A percentile compares a stretch with the other conserved stretches of the same genome.
These are phyloP conservation scores for Mycosphaerelloides madeirae DNA, from an alignment of 2,329 filamentous ascomycete species.

Conservation along the genomic window DNA sequence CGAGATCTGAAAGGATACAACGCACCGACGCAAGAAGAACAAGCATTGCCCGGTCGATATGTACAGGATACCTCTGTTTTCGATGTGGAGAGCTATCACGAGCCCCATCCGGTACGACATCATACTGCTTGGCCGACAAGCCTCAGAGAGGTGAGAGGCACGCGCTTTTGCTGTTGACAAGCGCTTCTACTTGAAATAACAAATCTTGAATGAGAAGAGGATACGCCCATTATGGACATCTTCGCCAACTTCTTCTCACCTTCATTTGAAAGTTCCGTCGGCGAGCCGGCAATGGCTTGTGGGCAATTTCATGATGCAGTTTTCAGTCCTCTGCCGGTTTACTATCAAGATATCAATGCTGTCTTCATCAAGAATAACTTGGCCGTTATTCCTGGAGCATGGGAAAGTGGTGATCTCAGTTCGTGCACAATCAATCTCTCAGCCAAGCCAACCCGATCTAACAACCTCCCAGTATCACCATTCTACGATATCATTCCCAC, in stretches of 20 bases:
- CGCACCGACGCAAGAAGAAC: too few species aligned
- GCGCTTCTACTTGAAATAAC: too few species aligned
- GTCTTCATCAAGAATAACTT: constrained; percentile 18
- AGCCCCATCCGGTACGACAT: too few species aligned
- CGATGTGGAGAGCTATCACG: too few species aligned
- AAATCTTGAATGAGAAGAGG: too few species aligned
- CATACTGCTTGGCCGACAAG: too few species aligned
- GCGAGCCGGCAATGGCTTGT: constrained; percentile 11
- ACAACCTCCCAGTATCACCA: constrained; percentile 7
- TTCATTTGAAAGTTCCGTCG: constrained; percentile 5
- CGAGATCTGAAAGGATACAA: neutral
- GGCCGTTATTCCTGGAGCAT: constrained; percentile 19
- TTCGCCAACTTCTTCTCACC: constrained; percentile 9
- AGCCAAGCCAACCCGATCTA: neutral
- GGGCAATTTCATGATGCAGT: constrained; percentile 7
- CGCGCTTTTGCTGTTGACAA: too few species aligned
- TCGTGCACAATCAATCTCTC: neutral
- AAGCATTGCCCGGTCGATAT: too few species aligned
- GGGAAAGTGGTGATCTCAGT: constrained; percentile 16
- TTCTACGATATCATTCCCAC: constrained; percentile 17
- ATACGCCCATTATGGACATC: too few species aligned
- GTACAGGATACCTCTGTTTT: too few species aligned
- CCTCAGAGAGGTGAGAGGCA: too few species aligned
- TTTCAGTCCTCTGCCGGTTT: constrained; percentile 13
- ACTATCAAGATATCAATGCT: constrained; percentile 12